Evolutionary conservation across 129 eudicot genomes (phyloP).

Genomic region (Pittosporum tobira): DNA sequence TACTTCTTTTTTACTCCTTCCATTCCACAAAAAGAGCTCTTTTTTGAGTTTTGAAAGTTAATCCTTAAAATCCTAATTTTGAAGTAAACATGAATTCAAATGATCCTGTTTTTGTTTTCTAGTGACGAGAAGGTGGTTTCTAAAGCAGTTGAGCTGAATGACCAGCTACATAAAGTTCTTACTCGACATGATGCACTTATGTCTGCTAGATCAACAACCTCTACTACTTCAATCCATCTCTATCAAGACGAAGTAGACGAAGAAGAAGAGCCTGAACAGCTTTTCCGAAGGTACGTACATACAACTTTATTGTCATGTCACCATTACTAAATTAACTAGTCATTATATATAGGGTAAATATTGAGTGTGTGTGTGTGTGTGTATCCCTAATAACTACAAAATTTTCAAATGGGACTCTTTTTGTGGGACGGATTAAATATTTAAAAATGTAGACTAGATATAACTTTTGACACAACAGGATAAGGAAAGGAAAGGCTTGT

Average conservation of each 20-base stretch:
- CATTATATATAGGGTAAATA: too few species aligned
- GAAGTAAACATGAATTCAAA: too few species aligned
- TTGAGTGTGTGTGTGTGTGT: too few species aligned
- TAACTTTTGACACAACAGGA: constrained; percentile 33
- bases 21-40: not conserved
- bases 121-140: constrained; percentile 76
- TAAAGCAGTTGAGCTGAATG: constrained; percentile 80
- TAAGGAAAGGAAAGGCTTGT: constrained; percentile 86
- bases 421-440: not conserved
- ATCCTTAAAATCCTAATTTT: too few species aligned
- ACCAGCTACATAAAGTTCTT: constrained; percentile 71
- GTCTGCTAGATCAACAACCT: constrained; percentile 39
- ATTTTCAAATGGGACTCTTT: not conserved
- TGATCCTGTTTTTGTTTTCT: constrained; percentile 9
- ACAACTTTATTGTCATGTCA: not conserved
- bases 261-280: constrained; percentile 89
- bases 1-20: not conserved
- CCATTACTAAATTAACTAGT: too few species aligned
- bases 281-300: constrained; percentile 57
- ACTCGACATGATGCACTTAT: constrained; percentile 66
- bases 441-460: not conserved
- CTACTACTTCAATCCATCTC: constrained; percentile 34
- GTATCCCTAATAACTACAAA: too few species aligned
- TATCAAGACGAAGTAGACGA: constrained; percentile 62
- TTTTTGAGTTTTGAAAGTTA: too few species aligned